Conservation (phyloP, 495 filamentous ascomycete genomes). For the Aspergillus coremiiformis region DNA sequence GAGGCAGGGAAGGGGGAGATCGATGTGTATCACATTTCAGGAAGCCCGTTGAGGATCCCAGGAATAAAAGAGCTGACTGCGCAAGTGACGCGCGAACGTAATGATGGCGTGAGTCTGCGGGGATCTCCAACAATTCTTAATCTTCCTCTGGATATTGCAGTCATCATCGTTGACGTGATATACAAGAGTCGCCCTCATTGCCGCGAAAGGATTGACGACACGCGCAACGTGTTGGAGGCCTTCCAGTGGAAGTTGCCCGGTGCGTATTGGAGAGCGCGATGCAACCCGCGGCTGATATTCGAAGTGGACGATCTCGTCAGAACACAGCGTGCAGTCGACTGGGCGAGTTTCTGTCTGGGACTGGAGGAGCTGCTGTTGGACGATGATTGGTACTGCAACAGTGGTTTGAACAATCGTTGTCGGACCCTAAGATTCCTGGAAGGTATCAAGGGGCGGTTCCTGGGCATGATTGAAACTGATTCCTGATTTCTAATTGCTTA, state of each 20-base stretch:
- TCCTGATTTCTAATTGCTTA: background rate
- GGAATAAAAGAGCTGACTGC: constrained; percentile 3
- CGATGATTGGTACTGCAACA: background rate
- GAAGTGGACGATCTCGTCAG: constrained; percentile 1
- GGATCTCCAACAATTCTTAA: background rate
- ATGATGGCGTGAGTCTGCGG: background rate
- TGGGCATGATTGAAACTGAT: background rate
- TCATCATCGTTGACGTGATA: constrained; percentile 3
- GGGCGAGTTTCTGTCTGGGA: background rate
- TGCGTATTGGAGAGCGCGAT: constrained; percentile 5
- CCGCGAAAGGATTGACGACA: constrained; percentile 1
- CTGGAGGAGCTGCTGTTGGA: background rate
- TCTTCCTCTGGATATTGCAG: constrained; percentile 1
- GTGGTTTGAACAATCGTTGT: background rate
- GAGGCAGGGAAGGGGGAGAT: background rate
- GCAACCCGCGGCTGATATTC: background rate
- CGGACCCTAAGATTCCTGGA: background rate
- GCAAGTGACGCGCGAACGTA: background rate
- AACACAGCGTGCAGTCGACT: background rate
- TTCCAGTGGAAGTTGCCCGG: constrained; percentile 5
- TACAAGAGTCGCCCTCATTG: background rate
- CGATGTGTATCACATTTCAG: background rate
- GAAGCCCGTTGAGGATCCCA: constrained; percentile 2
- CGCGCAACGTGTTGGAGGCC: constrained; percentile 1
- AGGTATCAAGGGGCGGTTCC: background rate